phyloP scores from a whole-genome alignment of 1,284 basidiomycete species.

The Cryptococcus sp. region DNA sequence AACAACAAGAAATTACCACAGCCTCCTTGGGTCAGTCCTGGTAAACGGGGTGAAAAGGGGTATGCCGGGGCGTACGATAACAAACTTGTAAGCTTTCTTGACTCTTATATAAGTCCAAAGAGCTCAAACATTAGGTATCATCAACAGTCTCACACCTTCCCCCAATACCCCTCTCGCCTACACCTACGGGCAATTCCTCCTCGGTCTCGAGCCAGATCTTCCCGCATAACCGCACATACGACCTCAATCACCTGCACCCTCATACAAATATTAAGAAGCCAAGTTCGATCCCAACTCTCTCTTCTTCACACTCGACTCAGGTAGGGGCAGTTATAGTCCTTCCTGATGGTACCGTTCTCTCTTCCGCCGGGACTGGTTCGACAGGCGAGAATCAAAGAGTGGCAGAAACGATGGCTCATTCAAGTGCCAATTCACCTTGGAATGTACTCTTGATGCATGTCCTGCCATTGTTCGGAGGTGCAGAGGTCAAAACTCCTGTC shows the following conservation, averaged over 20 bases:
- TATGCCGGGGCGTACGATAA: conserved; percentile 42
- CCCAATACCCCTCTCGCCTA: conserved; percentile 37
- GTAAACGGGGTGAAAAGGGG: conserved; percentile 7
- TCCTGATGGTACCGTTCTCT: conserved; percentile 37
- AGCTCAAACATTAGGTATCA: conserved; percentile 32
- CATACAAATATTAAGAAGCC: not conserved
- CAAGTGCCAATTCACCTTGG: conserved; percentile 58
- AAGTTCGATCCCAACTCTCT: not conserved
- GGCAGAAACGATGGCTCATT: conserved; percentile 32
- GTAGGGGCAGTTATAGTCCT: conserved; percentile 21
- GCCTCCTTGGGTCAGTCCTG: conserved; percentile 15
- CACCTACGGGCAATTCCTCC: conserved; percentile 11
- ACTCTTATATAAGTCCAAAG: no score
- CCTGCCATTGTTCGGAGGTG: conserved; percentile 85
- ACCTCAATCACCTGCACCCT: conserved; percentile 1
- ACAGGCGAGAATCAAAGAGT: conserved; percentile 11
- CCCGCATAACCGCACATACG: conserved; percentile 4
- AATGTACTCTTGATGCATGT: conserved; percentile 76
- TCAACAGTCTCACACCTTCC: conserved; percentile 43
- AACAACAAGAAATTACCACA: conserved; percentile 6
- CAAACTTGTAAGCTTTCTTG: conserved; percentile 27
- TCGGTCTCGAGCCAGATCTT: conserved; percentile 7
- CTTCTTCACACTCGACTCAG: conserved; percentile 1
- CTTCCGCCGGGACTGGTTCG: conserved; percentile 4
- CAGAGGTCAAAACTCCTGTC: conserved; percentile 79